Evolutionary conservation across 208 protist genomes (phyloP).

Genomic region (Acanthamoeba castellanii): DNA sequence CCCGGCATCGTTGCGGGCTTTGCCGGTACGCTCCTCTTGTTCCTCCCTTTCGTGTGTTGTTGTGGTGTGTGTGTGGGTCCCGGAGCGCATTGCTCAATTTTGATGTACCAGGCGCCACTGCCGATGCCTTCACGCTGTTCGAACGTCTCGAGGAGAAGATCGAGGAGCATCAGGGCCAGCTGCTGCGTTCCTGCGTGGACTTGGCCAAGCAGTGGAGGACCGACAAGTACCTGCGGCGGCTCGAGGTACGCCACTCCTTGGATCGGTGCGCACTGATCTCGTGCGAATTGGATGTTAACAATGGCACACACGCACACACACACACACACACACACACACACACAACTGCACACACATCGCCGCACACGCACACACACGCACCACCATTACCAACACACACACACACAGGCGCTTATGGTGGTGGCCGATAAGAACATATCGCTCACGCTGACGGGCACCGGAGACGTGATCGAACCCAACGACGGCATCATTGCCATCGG

Average conservation of each 20-base stretch:
- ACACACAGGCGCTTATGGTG: constrained; percentile 73
- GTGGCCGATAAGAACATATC: constrained; percentile 78
- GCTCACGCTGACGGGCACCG: constrained; percentile 75
- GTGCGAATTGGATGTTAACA: not conserved
- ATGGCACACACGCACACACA: no score
- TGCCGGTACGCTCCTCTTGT: constrained; percentile 45
- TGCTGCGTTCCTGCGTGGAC: constrained; percentile 79
- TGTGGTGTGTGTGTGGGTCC: no score
- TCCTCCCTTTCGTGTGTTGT: not conserved
- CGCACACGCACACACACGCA: no score
- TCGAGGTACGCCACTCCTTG: not conserved
- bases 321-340: no score
- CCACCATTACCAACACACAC: not conserved
- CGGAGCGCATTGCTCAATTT: no score
- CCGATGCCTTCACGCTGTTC: constrained; percentile 78
- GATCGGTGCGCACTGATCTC: not conserved
- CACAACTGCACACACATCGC: no score
- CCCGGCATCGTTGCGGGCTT: constrained; percentile 80
- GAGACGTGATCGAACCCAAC: constrained; percentile 77
- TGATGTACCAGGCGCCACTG: constrained; percentile 73
- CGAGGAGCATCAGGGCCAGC: constrained; percentile 77
- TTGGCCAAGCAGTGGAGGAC: constrained; percentile 81
- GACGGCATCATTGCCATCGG: constrained; percentile 76
- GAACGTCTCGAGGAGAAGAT: constrained; percentile 77
- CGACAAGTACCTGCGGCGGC: constrained; percentile 80